phyloP scores from a whole-genome alignment of 495 filamentous ascomycete genomes.

The Elaphomyces granulatus region DNA sequence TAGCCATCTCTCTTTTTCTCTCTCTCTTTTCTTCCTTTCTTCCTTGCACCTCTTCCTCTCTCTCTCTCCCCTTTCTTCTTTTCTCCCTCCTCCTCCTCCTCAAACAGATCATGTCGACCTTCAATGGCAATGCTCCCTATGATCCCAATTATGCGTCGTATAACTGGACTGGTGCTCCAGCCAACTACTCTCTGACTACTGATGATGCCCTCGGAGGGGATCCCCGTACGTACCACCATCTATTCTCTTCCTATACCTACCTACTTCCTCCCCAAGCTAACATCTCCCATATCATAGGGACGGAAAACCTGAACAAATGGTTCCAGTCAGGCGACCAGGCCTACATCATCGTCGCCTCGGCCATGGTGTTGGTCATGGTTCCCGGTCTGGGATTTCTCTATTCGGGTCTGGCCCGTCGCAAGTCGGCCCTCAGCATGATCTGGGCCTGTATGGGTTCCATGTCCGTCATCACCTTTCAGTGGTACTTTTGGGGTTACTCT shows the following conservation, averaged over 20 bases:
- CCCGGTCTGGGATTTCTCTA: slow-evolving; percentile 59
- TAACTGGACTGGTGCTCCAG: slow-evolving; percentile 66
- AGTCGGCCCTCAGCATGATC: slow-evolving; percentile 55
- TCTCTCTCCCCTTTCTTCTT: background rate
- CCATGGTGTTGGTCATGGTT: slow-evolving; percentile 91
- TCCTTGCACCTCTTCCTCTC: background rate
- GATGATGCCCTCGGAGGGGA: slow-evolving; percentile 57
- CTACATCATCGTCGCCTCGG: slow-evolving; percentile 82
- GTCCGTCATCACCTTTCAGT: slow-evolving; percentile 55
- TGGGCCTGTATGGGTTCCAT: slow-evolving; percentile 54
- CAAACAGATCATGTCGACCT: slow-evolving; percentile 8
- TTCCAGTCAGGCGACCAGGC: slow-evolving; percentile 56
- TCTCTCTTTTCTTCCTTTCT: slow-evolving; percentile 2
- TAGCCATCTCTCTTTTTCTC: too few relatives aligned
- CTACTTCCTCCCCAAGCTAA: too few relatives aligned
- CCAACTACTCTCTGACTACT: slow-evolving; percentile 56
- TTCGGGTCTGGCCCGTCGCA: slow-evolving; percentile 48
- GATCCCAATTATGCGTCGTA: slow-evolving; percentile 46
- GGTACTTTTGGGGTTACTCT: slow-evolving; percentile 65
- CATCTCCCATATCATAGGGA: too few relatives aligned
- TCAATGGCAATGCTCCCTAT: slow-evolving; percentile 20
- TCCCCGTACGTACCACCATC: slow-evolving; percentile 48
- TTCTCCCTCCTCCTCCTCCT: background rate
- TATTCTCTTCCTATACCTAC: background rate
- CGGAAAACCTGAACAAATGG: slow-evolving; percentile 84